A percentile compares a stretch with the other conserved stretches of the same genome.
phyloP scores from a whole-genome alignment of 345 rosid species.

The Salix dunnii region DNA sequence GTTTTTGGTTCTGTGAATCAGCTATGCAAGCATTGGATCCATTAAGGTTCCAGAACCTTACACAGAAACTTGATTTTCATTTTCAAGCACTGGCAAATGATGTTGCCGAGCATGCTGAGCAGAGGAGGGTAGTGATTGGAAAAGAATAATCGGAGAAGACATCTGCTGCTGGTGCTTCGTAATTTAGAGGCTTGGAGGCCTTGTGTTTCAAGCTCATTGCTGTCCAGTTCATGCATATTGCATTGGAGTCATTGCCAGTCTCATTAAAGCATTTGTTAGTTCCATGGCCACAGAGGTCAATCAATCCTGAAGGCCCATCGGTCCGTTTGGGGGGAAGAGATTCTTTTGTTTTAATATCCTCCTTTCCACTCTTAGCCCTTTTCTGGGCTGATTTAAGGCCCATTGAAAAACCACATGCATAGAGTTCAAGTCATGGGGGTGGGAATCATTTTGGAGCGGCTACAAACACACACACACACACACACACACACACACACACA shows the following conservation, averaged over 20 bases:
- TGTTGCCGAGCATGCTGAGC: constrained; percentile 90
- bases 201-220: constrained; percentile 12
- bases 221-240: constrained; percentile 16
- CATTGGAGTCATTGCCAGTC: constrained; percentile 17
- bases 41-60: constrained; percentile 78
- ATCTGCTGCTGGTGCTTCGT: constrained; percentile 42
- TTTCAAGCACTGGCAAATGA: constrained; percentile 87
- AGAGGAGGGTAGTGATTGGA: constrained; percentile 84
- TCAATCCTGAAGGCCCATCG: background rate
- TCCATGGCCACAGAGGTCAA: constrained; percentile 13
- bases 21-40: constrained; percentile 76
- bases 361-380: background rate
- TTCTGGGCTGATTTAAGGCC: background rate
- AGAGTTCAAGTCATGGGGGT: background rate
- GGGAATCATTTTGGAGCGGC: constrained; percentile 5
- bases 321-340: background rate
- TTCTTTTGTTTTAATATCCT: background rate
- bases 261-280: constrained; percentile 25
- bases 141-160: constrained; percentile 84
- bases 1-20: constrained; percentile 19
- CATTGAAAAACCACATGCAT: background rate
- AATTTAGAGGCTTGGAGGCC: constrained; percentile 10
- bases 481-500: no score
- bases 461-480: no score
- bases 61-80: constrained; percentile 72